Conservation (phyloP, 805 yeast genomes). For the Myxozyma sirexii region DNA sequence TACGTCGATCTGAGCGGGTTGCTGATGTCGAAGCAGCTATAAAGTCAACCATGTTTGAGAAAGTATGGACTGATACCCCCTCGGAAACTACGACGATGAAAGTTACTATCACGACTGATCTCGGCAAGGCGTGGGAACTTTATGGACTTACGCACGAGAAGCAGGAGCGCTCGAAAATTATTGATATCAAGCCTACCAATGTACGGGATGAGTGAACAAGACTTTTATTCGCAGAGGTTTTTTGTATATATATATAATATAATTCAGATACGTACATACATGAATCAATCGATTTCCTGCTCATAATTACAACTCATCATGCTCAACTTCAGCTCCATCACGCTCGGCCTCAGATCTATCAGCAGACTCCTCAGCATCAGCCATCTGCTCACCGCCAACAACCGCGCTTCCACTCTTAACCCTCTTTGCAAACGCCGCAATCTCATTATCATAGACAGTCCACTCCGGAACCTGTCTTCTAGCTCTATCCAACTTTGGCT, state of each 20-base stretch:
- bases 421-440: constrained; percentile 42
- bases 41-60: constrained; percentile 12
- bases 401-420: constrained; percentile 24
- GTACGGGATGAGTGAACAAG: constrained; percentile 13
- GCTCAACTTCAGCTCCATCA: constrained; percentile 1
- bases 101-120: constrained; percentile 9
- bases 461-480: constrained; percentile 79
- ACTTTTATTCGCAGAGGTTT: background rate
- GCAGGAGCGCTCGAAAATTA: constrained; percentile 6
- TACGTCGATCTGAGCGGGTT: constrained; percentile 1
- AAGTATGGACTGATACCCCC: constrained; percentile 2
- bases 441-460: constrained; percentile 63
- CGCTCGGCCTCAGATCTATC: background rate
- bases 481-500: constrained; percentile 75
- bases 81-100: constrained; percentile 25
- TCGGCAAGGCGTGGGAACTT: constrained; percentile 23
- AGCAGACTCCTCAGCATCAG: background rate
- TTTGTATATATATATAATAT: constrained; percentile 1
- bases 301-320: constrained; percentile 9
- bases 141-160: constrained; percentile 14
- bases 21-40: constrained; percentile 28
- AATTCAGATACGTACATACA: background rate
- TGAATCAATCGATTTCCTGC: no score
- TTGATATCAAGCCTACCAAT: constrained; percentile 26
- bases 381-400: constrained; percentile 16